Evolutionary conservation across 2,329 filamentous ascomycete species (phyloP).

Genomic region (Niveomyces coronatus): DNA sequence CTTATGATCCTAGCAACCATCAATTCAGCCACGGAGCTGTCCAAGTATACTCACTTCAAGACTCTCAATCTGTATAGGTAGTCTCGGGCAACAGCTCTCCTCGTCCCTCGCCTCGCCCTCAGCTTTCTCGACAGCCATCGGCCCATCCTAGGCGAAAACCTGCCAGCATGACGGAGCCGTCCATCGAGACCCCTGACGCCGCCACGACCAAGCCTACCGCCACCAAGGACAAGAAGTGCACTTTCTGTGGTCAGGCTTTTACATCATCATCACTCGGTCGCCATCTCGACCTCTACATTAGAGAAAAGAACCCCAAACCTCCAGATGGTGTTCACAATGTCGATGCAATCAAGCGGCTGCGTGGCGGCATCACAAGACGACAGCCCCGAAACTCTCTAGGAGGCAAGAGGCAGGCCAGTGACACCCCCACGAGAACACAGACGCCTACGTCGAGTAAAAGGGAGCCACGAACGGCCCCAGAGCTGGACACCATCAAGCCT

Average conservation of each 20-base stretch:
- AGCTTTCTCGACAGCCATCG: too few species aligned
- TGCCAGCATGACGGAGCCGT: conserved; percentile 24
- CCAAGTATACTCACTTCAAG: conserved; percentile 6
- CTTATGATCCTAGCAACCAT: conserved; percentile 18
- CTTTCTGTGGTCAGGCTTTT: conserved; percentile 80
- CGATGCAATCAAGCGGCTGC: conserved; percentile 73
- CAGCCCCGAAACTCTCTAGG: conserved; percentile 60
- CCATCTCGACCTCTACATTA: conserved; percentile 89
- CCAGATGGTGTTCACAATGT: conserved; percentile 84
- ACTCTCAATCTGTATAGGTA: conserved; percentile 7
- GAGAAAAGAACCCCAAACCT: conserved; percentile 81
- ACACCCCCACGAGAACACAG: conserved; percentile 46
- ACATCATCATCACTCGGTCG: conserved; percentile 89
- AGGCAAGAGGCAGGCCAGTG: conserved; percentile 42
- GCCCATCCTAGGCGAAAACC: conserved; percentile 9
- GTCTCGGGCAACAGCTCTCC: not conserved
- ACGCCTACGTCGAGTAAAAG: conserved; percentile 29
- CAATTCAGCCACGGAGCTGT: conserved; percentile 13
- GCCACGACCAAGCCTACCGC: conserved; percentile 32
- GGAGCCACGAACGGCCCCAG: conserved; percentile 29
- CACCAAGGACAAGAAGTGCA: conserved; percentile 77
- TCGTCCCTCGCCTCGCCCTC: too few species aligned
- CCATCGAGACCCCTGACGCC: conserved; percentile 25
- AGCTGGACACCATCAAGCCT: conserved; percentile 26
- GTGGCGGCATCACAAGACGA: conserved; percentile 76